A percentile compares a stretch with the other conserved stretches of the same genome.
Conservation (phyloP, 108 stramenopile species). For the Schizochytrium sp. region DNA sequence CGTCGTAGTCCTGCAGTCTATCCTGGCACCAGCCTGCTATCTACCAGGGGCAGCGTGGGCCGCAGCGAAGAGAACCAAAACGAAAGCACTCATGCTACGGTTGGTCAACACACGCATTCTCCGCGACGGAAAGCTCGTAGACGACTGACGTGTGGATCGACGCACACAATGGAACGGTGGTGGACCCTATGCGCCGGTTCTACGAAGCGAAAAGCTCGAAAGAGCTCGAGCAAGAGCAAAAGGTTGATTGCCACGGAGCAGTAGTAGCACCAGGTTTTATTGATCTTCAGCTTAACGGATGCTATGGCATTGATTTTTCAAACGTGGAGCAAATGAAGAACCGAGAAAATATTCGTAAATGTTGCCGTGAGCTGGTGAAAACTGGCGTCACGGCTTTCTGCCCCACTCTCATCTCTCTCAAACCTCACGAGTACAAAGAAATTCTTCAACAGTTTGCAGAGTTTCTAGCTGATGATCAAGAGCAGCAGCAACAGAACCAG, state of each 20-base stretch:
- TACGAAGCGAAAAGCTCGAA: neutral
- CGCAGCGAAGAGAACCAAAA: too few species aligned
- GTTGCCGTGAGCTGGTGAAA: slow-evolving; percentile 49
- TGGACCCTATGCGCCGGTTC: slow-evolving; percentile 54
- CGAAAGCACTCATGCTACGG: neutral
- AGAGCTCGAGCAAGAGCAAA: neutral
- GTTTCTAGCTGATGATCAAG: neutral
- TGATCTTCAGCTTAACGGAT: slow-evolving; percentile 78
- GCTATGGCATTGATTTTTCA: slow-evolving; percentile 75
- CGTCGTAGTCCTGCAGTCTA: too few species aligned
- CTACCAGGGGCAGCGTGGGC: too few species aligned
- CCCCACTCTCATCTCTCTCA: slow-evolving; percentile 74
- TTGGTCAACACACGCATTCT: slow-evolving; percentile 11
- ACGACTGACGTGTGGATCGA: slow-evolving; percentile 53
- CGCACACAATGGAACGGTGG: neutral
- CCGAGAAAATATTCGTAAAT: slow-evolving; percentile 63
- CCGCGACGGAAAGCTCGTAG: neutral
- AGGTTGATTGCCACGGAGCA: slow-evolving; percentile 69
- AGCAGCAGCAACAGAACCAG: neutral
- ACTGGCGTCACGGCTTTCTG: slow-evolving; percentile 76
- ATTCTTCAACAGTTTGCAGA: slow-evolving; percentile 56
- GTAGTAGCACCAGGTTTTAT: slow-evolving; percentile 77
- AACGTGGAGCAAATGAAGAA: slow-evolving; percentile 15
- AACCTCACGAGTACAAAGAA: slow-evolving; percentile 63
- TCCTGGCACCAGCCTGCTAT: too few species aligned